Evolutionary conservation across 441 rosid species (phyloP), one percentile per base, ranked within the genome.

Genomic region (Arabidopsis lyrata): DNA sequence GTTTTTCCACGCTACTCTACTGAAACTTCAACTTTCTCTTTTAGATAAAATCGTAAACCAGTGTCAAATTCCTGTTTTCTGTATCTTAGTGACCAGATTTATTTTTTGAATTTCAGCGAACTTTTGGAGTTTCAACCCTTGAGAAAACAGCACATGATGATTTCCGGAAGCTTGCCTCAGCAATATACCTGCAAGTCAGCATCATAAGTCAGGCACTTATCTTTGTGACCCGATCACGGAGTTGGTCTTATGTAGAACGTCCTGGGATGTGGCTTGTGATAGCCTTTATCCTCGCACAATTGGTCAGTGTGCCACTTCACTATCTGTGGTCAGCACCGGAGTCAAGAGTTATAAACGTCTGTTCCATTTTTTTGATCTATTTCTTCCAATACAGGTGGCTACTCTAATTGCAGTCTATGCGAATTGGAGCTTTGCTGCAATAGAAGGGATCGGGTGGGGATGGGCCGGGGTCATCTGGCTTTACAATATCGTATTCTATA

Each of bases 391-490:
- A 64, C 83, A 95, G 98, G 83, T 90, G 75, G 98, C 99, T 36
- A 95, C 99, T 36, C 81, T 95, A 57, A 92, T 95, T 79, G 99
- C 99, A 5, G 99, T 95, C 15, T 92, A 95, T 75, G 99, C 99
- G 15, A 91, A 76, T 59, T 95, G 97, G 98, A 86, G 91, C 77
- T 95, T 95, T 78, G 97, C 99, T 54, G 98, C 97, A 0, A 89
- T 95, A 27, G 96, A 92, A 82, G 99, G 99, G 47, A 95, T 95
- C 9, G 99, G 99, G 50, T 95, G 99, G 99, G 95, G 96, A 52
- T 95, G 99, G 97, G 97, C 99, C 6, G 97, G 97, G 16, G 98
- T 95, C 58, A 86, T 95, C 63, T 95, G 99, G 99, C 95, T 95
- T 29, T 95, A 91, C 63, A 95, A 92, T 77, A 71, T 95, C 65